Conservation (phyloP, 352 stramenopile species). For the Thalassiosira mediterranea region DNA sequence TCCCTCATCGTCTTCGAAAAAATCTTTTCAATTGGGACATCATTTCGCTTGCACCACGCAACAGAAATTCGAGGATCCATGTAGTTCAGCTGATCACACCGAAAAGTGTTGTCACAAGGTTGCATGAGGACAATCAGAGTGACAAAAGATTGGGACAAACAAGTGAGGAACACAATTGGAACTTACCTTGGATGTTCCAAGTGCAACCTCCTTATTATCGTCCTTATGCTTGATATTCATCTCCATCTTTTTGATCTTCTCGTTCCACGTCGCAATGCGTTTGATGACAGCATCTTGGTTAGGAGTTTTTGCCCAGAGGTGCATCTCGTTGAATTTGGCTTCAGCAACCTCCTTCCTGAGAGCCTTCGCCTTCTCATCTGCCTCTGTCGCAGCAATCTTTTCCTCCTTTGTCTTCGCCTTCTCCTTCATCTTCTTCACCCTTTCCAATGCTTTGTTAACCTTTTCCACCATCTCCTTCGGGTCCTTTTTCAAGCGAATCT, state of each 20-base stretch:
- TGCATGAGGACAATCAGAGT: neutral
- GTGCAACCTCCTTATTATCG: constrained; percentile 98
- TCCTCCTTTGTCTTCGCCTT: constrained; percentile 86
- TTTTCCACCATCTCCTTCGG: constrained; percentile 64
- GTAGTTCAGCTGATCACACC: constrained; percentile 91
- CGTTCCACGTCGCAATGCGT: constrained; percentile 92
- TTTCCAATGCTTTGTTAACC: constrained; percentile 72
- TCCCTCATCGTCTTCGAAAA: constrained; percentile 98
- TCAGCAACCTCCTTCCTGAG: constrained; percentile 69
- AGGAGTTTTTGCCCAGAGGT: constrained; percentile 93
- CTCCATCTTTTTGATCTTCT: constrained; percentile 90
- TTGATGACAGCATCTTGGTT: constrained; percentile 92
- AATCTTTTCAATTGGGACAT: constrained; percentile 95
- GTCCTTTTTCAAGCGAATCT: constrained; percentile 91
- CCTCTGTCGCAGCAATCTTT: constrained; percentile 85
- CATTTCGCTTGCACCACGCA: constrained; percentile 97
- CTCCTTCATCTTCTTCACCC: constrained; percentile 88
- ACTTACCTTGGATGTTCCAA: constrained; percentile 98
- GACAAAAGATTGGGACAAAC: neutral
- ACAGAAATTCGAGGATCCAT: constrained; percentile 99
- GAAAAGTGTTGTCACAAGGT: neutral
- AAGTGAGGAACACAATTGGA: constrained; percentile 14
- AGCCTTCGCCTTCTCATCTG: constrained; percentile 82
- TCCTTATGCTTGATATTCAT: constrained; percentile 97
- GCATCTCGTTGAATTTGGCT: constrained; percentile 91